These are phyloP conservation scores for Tetracentron sinense DNA, from an alignment of 164 flowering plant genomes.

Conservation along the genomic window DNA sequence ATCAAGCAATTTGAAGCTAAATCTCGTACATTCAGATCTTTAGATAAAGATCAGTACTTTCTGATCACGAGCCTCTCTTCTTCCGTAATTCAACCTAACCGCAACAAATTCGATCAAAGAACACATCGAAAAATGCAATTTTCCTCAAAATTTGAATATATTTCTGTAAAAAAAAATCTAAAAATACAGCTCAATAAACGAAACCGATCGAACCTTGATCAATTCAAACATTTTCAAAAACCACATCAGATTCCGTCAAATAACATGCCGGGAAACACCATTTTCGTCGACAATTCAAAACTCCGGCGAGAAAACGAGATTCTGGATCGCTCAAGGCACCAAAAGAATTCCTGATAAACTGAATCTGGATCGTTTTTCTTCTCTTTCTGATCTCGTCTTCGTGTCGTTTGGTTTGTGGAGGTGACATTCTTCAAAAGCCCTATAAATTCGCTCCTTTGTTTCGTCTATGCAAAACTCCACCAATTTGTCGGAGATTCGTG, in stretches of 20 bases:
- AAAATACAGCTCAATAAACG: background rate
- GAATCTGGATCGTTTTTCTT: slow-evolving; percentile 11
- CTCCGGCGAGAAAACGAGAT: too few species aligned
- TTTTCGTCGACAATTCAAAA: too few species aligned
- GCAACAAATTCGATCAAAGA: background rate
- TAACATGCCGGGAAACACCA: slow-evolving; percentile 3
- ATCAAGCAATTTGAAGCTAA: background rate
- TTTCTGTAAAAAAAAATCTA: background rate
- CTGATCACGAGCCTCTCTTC: background rate
- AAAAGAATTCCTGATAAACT: background rate
- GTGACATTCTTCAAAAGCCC: slow-evolving; percentile 12
- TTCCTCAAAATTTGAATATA: too few species aligned
- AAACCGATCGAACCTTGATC: too few species aligned
- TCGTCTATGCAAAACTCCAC: background rate
- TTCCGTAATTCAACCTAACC: background rate
- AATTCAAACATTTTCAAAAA: too few species aligned
- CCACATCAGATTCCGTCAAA: background rate
- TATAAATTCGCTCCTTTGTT: slow-evolving; percentile 11
- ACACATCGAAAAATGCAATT: too few species aligned
- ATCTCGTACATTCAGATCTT: background rate
- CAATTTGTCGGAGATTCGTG: slow-evolving; percentile 13
- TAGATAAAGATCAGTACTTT: background rate
- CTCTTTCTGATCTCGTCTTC: background rate
- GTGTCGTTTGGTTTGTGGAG: slow-evolving; percentile 16
- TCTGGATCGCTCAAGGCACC: too few species aligned